Base-by-base conservation (phyloP, 2,329 filamentous ascomycete genomes). In the Monilinia fructigena region DNA sequence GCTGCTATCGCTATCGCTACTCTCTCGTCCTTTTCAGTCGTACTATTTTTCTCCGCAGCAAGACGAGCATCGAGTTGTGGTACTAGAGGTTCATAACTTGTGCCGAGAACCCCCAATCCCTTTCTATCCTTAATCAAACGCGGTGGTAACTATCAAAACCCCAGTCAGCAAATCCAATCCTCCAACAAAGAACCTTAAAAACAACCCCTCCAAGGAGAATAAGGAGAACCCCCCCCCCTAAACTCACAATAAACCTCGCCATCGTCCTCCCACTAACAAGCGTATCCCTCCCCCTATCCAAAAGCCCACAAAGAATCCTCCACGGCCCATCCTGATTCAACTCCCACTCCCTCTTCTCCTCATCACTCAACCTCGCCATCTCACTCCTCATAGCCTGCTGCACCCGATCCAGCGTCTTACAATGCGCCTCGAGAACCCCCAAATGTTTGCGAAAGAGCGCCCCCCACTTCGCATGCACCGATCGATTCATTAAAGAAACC, bases 391-490 rank as follows among this genome's bases (percentile, higher is more conserved):
- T 69, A 53, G 62, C 67, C 55, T 71, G 66, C 66, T 70, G 67
- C 4, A 72, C 40, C 8, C 70, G 63, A 52, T 73, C 71, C 52
- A 75, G 12, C 12, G 40, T 26, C 31, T 61, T 65, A 47, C 74
- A 69, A 67, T 74, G 73, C n/a, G 67, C 55, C 62, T 75, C 74
- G 2, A 74, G 62, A 6, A 74, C 40, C 3, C 70, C 70, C 40
- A 74, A 42, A 59, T 74, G 72, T 55, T 71, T 73, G 65, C 70
- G 72, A 50, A 74, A 73, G 23, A 75, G 40, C 35, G 68, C 68
- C 3, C 70, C 71, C 63, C 75, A 76, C 42, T 76, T 81, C 28
- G 77, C 76, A 70, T 81, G 81, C 65, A 65, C 55, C 1, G 67
- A 66, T 23, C 62, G 65, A 55, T 73, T 71, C 28, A 63, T 67